Base-by-base conservation (phyloP, 306 rosid species). In the Rubus parviflorus region DNA sequence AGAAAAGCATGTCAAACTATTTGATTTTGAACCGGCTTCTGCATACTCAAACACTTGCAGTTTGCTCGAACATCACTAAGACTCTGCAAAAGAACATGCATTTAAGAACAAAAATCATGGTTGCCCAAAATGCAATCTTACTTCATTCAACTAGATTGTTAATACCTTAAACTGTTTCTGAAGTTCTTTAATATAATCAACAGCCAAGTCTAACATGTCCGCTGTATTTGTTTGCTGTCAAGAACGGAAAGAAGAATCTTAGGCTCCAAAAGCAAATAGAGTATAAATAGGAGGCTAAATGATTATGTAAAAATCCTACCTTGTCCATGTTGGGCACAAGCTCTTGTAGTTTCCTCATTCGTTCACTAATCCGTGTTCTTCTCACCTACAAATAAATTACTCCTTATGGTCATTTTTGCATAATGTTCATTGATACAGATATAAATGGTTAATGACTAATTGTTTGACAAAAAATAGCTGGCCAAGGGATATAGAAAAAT, bases 151-250 rank as follows among this genome's bases (percentile, higher is more conserved):
- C 62, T 57, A 77, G 63, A 38, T 69, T 13, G 13, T 23, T 64
- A 22, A 38, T 80, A 94, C 98, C 95, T 89, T 86, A 82, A 88
- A 94, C 82, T 94, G 97, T 67, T 87, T 89, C 81, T 94, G 98
- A 72, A 94, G 98, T 73, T 94, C 93, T 82, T 90, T 94, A 68
- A 94, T 94, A 82, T 94, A 90, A 25, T 84, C 89, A 68, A 92
- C 98, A 23, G 98, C 97, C 86, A 94, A 86, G 85, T 94, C 98
- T 85, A 94, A 79, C 98, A 94, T 94, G 88, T 94, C 98, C n/a
- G 97, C 92, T 12, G 98, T 94, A 90, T 92, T 94, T 11, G 97
- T 90, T 94, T 94, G 98, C 98, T 94, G 90, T 57, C 77, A 80
- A 79, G 49, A 81, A 68, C 54, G 78, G 48, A 74, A 58, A 68